Base-by-base conservation (phyloP, 208 protist species). In the Acanthamoeba triangularis region DNA sequence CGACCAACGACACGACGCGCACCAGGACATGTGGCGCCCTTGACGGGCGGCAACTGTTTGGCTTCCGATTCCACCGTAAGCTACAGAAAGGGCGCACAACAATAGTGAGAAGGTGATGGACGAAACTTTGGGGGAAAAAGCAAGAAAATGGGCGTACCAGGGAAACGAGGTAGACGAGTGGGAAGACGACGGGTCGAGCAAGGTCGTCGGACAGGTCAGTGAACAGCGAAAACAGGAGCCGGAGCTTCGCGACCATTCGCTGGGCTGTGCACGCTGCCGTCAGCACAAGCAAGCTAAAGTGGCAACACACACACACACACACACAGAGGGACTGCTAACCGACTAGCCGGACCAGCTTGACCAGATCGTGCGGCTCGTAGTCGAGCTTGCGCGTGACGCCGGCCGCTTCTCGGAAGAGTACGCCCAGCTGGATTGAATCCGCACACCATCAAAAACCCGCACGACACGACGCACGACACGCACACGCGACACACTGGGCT, bases 201-300 rank as follows among this genome's bases (percentile, higher is more conserved):
- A 91, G 84, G 52, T 91, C 84, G 61, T 91, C 84, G 30, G 84
- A 72, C 30, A 91, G 61, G 37, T 63, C 84, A 3, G 84, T 91
- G 41, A 91, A 91, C 8, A 84, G 76, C 47, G 76, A 54, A 37
- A 84, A 54, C 10, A 84, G 44, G 2, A 84, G 76, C 37, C 76
- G 35, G 14, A 84, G 33, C 44, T 84, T 84, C 10, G 76, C 28
- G 11, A 84, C 76, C 47, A 30, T 56, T 47, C 47, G 3, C 44
- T 54, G 30, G 47, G 44, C 76, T 84, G 67, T 16, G 5, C 59
- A 52, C 49, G 49, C 49, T 14, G 49, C 11, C 49, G 11, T 52
- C 49, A 52, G 49, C 49, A 52, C 49, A 52, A 4, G 16, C 8
- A 67, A 3, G 61, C n/a, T n/a, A n/a, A n/a, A 30, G 61, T 25